Evolutionary conservation across 148 eudicot genomes (phyloP).

Genomic region (Silene uniflora): DNA sequence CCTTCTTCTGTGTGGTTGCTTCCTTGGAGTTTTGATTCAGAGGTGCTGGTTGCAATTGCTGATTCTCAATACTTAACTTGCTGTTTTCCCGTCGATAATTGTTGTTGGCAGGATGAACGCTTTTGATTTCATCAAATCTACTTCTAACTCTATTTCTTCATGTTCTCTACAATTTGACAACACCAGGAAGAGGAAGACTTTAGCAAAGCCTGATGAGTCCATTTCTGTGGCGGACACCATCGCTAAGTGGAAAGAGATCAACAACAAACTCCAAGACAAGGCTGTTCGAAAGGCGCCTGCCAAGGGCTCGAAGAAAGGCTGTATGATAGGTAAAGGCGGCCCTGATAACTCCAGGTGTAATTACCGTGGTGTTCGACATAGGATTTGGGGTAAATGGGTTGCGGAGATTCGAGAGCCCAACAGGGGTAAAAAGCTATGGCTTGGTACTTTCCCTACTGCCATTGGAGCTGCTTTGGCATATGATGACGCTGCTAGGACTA

Average conservation of each 20-base stretch:
- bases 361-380: conserved; percentile 80
- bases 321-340: too few relatives aligned
- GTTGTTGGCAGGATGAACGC: conserved; percentile 36
- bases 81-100: neutral
- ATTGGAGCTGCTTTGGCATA: conserved; percentile 82
- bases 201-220: conserved; percentile 41
- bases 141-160: conserved; percentile 21
- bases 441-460: conserved; percentile 78
- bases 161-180: conserved; percentile 25
- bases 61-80: neutral
- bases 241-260: conserved; percentile 71
- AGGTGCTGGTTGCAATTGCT: too few relatives aligned
- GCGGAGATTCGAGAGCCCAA: too few relatives aligned
- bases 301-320: too few relatives aligned
- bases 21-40: too few relatives aligned
- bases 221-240: conserved; percentile 47
- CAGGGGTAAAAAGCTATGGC: conserved; percentile 72
- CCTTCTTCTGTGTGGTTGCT: too few relatives aligned
- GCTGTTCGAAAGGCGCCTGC: too few relatives aligned
- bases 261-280: too few relatives aligned
- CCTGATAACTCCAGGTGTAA: too few relatives aligned
- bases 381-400: conserved; percentile 97
- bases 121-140: too few relatives aligned
- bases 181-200: conserved; percentile 53
- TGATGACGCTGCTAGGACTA: conserved; percentile 77